Percentiles rank a stretch among this genome's conserved stretches.
These are phyloP conservation scores for Mycena polygramma DNA, from an alignment of 768 basidiomycete species.

Conservation along the genomic window DNA sequence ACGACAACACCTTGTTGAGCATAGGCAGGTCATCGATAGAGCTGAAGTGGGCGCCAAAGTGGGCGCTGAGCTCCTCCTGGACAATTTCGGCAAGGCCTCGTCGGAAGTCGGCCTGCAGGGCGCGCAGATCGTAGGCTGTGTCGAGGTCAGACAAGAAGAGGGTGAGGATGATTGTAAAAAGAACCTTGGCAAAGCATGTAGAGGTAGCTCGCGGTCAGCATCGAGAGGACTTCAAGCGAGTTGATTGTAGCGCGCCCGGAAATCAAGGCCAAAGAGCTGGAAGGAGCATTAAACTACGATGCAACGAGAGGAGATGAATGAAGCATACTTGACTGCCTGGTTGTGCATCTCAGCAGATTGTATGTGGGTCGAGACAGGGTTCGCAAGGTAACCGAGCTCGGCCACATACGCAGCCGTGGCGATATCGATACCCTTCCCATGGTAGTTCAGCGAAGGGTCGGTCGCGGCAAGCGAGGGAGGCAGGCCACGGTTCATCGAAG, in stretches of 20 bases:
- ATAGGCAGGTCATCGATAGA: no score
- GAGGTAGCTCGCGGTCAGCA: slow-evolving; percentile 33
- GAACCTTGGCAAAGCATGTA: slow-evolving; percentile 69
- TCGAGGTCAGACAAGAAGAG: no score
- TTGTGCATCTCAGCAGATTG: slow-evolving; percentile 95
- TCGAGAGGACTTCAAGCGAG: slow-evolving; percentile 32
- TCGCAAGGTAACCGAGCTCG: slow-evolving; percentile 86
- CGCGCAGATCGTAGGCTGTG: slow-evolving; percentile 82
- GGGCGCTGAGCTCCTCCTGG: slow-evolving; percentile 60
- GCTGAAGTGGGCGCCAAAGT: slow-evolving; percentile 57
- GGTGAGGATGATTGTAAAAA: background rate
- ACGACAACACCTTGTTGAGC: slow-evolving; percentile 44
- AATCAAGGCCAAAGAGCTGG: slow-evolving; percentile 81
- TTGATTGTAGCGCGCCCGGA: slow-evolving; percentile 35
- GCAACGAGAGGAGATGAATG: background rate
- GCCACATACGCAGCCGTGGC: slow-evolving; percentile 84
- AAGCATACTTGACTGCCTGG: slow-evolving; percentile 86
- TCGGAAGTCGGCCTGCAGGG: slow-evolving; percentile 76
- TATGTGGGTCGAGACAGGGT: slow-evolving; percentile 86
- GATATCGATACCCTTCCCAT: slow-evolving; percentile 88
- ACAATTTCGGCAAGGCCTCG: slow-evolving; percentile 62
- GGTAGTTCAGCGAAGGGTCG: slow-evolving; percentile 86
- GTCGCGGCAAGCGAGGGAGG: slow-evolving; percentile 85
- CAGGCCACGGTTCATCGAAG: slow-evolving; percentile 83
- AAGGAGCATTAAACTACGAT: background rate